phyloP scores from a whole-genome alignment of 2,329 filamentous ascomycete genomes.

The Talaromyces atroroseus region DNA sequence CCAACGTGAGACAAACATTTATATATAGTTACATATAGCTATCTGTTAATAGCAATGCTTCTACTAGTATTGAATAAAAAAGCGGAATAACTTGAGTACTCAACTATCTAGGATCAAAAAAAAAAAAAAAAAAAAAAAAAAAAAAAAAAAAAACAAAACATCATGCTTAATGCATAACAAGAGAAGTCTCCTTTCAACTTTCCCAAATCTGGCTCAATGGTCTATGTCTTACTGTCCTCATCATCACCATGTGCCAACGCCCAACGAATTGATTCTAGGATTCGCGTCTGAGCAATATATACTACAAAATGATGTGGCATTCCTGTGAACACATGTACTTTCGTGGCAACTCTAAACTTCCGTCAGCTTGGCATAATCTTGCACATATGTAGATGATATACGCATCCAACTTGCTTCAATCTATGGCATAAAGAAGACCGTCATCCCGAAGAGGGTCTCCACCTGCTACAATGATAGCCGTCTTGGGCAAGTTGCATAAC shows the following conservation, averaged over 20 bases:
- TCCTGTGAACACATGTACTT: conserved; percentile 5
- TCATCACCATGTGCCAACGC: neutral
- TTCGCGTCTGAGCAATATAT: neutral
- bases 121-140: too few species aligned
- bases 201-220: neutral
- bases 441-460: conserved; percentile 1
- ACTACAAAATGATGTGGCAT: conserved; percentile 5
- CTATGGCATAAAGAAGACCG: conserved; percentile 3
- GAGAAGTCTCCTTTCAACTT: neutral
- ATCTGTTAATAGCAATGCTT: too few species aligned
- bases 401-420: neutral
- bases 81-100: too few species aligned
- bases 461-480: neutral
- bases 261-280: conserved; percentile 2
- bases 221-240: neutral
- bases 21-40: too few species aligned
- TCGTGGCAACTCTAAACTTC: neutral
- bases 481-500: neutral
- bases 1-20: too few species aligned
- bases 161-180: neutral
- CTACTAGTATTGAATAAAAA: too few species aligned
- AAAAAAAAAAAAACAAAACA: too few species aligned
- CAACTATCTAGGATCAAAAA: too few species aligned
- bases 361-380: neutral
- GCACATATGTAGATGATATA: neutral